Evolutionary conservation across 2,329 filamentous ascomycete genomes (phyloP).

Genomic region (Penicillium sp.): DNA sequence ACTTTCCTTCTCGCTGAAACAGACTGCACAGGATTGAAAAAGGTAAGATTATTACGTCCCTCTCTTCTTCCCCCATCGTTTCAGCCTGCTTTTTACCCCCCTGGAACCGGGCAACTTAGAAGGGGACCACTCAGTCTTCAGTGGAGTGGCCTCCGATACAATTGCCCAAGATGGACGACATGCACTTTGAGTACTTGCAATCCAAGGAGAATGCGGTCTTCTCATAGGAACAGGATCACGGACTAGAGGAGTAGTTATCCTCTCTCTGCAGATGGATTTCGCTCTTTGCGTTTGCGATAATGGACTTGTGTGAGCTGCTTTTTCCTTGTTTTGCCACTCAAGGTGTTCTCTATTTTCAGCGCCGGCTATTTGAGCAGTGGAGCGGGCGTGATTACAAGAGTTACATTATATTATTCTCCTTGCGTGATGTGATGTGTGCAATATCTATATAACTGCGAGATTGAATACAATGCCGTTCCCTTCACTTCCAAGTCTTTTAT

Average conservation of each 20-base stretch:
- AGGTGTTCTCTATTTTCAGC: constrained; percentile 16
- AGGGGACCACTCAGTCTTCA: constrained; percentile 49
- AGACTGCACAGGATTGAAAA: constrained; percentile 58
- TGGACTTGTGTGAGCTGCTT: constrained; percentile 3
- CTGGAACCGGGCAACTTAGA: constrained; percentile 51
- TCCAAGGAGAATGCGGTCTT: background rate
- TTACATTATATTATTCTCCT: constrained; percentile 29
- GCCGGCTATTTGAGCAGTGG: constrained; percentile 23
- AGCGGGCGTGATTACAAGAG: constrained; percentile 37
- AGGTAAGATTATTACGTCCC: constrained; percentile 30
- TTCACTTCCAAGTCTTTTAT: background rate
- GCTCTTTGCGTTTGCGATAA: constrained; percentile 16
- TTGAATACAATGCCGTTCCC: constrained; percentile 11
- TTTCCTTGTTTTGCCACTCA: background rate
- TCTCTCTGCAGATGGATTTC: constrained; percentile 40
- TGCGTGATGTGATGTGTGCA: background rate
- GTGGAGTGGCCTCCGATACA: constrained; percentile 59
- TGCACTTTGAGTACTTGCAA: constrained; percentile 5
- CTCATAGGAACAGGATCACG: background rate
- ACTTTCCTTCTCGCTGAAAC: constrained; percentile 68
- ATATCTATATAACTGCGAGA: constrained; percentile 1
- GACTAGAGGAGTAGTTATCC: constrained; percentile 31
- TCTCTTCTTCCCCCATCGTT: background rate
- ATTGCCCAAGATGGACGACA: constrained; percentile 52
- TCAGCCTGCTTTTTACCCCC: background rate